Conservation (phyloP, 2,329 filamentous ascomycete genomes). For the Colletotrichum euphorbiae region DNA sequence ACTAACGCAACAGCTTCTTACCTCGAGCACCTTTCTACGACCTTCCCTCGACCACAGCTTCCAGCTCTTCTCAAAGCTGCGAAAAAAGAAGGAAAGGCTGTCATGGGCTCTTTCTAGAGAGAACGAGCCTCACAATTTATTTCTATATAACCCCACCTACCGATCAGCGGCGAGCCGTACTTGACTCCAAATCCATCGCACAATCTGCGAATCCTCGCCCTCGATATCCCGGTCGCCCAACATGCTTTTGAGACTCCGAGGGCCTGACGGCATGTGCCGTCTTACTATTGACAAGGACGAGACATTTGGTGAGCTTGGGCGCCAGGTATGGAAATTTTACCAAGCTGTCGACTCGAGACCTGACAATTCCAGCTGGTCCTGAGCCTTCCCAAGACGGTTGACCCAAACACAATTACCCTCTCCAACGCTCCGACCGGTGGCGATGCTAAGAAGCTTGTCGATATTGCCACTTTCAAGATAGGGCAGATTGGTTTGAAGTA, state of each 20-base stretch:
- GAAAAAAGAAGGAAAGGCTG: constrained; percentile 3
- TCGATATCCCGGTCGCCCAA: constrained; percentile 43
- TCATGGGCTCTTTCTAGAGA: constrained; percentile 14
- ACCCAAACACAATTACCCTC: constrained; percentile 69
- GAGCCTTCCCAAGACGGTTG: constrained; percentile 71
- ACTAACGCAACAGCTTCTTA: constrained; percentile 31
- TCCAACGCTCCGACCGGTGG: constrained; percentile 70
- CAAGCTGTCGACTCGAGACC: constrained; percentile 37
- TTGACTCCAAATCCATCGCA: background rate
- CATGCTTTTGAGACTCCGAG: constrained; percentile 89
- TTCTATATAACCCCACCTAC: constrained; percentile 12
- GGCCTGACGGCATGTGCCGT: constrained; percentile 92
- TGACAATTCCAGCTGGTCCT: constrained; percentile 61
- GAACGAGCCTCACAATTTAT: background rate
- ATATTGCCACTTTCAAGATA: constrained; percentile 68
- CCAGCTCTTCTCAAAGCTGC: background rate
- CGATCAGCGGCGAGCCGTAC: background rate
- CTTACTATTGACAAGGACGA: constrained; percentile 80
- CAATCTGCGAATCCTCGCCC: constrained; percentile 3
- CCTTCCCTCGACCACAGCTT: constrained; percentile 16
- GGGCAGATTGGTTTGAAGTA: constrained; percentile 71
- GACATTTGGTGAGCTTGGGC: constrained; percentile 74
- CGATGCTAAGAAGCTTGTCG: constrained; percentile 68
- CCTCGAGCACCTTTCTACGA: constrained; percentile 11
- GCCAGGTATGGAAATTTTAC: constrained; percentile 55